Base-by-base conservation (phyloP, 179 eudicot species). In the Corrigiola litoralis region DNA sequence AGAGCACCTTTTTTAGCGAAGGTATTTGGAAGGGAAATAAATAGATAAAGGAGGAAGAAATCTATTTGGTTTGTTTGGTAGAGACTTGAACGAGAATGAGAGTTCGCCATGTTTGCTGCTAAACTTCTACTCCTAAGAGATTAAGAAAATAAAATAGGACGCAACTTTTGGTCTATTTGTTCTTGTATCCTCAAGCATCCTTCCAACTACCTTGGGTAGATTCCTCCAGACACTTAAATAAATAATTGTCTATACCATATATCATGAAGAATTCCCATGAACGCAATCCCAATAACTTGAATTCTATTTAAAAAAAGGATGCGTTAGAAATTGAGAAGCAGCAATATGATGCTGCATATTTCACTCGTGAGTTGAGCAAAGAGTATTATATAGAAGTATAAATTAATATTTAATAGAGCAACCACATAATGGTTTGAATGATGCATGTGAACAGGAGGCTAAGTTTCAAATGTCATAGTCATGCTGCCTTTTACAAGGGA, bases 371-470 rank as follows among this genome's bases (percentile, higher is more conserved):
- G 17, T 16, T 9, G 29, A n/a, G 14, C 11, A 9, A 12, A 29
- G 50, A 53, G 29, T 56, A 56, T 31, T 25, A 44, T 48, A 24
- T 44, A 16, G 52, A 17, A 4, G 17, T 76, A 55, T 55, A 18
- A 48, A 37, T 65, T 21, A 48, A 28, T 37, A 67, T 23, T 52
- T 8, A 16, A 57, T 34, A 52, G 67, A 54, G 17, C 23, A 59
- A 55, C 55, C 4, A 27, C 23, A 50, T 52, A 21, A 46, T 38
- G 4, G n/a, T 4, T 37, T 29, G 42, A 18, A 11, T 51, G 33
- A 52, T 4, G 25, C 27, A 58, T 60, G 29, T n/a, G 56, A 54
- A 33, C 45, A 53, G 32, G 14, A 58, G 23, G 16, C 57, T 28
- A 1, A 48, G 40, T 50, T 52, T 50, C 9, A n/a, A 20, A 44